Conservation (phyloP, 805 yeast species). For the Myxozyma mucilagina region DNA sequence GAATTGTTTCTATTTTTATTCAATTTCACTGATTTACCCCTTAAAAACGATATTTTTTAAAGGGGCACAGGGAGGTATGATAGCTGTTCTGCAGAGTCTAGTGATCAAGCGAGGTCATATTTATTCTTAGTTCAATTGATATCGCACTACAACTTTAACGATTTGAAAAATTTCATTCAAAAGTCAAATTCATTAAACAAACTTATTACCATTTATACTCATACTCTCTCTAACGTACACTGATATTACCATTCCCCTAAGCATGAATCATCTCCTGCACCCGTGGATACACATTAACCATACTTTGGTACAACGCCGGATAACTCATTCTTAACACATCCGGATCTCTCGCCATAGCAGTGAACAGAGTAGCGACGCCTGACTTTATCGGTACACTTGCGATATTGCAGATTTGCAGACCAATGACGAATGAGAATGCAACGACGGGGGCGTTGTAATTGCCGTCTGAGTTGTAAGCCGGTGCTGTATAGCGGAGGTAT, state of each 20-base stretch:
- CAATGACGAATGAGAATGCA: constrained; percentile 70
- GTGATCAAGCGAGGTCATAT: too few relatives aligned
- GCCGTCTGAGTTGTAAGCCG: constrained; percentile 62
- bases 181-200: too few relatives aligned
- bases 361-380: constrained; percentile 80
- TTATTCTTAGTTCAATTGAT: too few relatives aligned
- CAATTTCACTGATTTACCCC: too few relatives aligned
- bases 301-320: constrained; percentile 64
- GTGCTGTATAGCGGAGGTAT: constrained; percentile 66
- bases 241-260: background rate
- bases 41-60: too few relatives aligned
- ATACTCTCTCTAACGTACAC: too few relatives aligned
- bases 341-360: constrained; percentile 82
- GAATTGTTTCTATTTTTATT: too few relatives aligned
- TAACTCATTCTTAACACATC: constrained; percentile 74
- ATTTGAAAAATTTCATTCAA: too few relatives aligned
- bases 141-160: too few relatives aligned
- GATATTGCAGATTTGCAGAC: constrained; percentile 72
- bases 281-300: constrained; percentile 66
- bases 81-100: too few relatives aligned
- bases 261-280: constrained; percentile 55
- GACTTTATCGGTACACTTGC: constrained; percentile 74
- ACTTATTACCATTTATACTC: background rate
- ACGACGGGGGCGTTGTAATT: constrained; percentile 68
- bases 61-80: too few relatives aligned